These are phyloP conservation scores for Ophiostoma triangulosporum DNA, from an alignment of 2,329 filamentous ascomycete genomes.

Conservation along the genomic window DNA sequence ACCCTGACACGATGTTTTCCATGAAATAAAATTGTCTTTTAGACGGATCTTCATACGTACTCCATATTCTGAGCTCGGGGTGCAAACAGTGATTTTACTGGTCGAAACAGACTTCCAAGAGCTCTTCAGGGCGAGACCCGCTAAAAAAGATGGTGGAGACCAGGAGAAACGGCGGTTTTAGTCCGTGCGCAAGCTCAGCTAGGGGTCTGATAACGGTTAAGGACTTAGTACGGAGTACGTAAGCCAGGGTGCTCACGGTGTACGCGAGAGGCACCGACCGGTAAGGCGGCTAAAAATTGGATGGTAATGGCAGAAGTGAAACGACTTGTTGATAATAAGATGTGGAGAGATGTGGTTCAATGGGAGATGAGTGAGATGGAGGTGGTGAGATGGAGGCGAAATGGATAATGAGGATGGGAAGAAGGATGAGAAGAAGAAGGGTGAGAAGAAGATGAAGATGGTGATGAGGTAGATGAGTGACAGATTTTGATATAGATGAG, in stretches of 20 bases:
- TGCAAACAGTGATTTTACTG: not conserved
- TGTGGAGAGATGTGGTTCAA: no score
- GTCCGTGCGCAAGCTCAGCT: not conserved
- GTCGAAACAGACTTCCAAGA: not conserved
- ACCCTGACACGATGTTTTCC: not conserved
- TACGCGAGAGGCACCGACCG: no score
- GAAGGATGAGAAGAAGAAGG: not conserved
- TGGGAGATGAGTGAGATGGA: no score
- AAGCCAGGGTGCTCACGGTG: no score
- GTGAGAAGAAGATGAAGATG: no score
- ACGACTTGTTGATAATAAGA: no score
- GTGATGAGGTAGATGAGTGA: not conserved
- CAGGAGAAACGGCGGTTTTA: conserved; percentile 2
- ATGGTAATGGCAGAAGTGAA: no score
- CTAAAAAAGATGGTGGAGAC: not conserved
- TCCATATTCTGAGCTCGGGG: not conserved
- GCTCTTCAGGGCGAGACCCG: not conserved
- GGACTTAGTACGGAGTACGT: not conserved
- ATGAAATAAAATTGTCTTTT: no score
- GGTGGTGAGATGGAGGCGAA: not conserved
- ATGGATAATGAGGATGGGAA: not conserved
- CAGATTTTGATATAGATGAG: not conserved
- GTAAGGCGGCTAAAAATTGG: no score
- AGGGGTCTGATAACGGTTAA: conserved; percentile 2
- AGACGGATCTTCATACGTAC: no score